A percentile compares a stretch with the other conserved stretches of the same genome.
Evolutionary conservation across 495 filamentous ascomycete species (phyloP).

Genomic region (Xanthoparmelia taractica): DNA sequence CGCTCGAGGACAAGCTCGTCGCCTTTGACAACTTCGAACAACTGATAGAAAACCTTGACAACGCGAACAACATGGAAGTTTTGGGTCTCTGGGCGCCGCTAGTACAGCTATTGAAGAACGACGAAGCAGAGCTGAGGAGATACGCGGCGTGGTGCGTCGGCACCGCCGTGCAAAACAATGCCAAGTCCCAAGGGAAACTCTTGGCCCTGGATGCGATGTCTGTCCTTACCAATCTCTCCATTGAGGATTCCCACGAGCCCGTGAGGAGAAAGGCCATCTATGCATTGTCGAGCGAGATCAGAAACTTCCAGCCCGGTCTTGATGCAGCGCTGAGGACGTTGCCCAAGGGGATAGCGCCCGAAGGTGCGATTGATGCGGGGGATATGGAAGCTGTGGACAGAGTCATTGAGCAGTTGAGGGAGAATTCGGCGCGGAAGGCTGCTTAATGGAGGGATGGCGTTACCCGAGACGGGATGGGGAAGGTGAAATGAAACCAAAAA

Average conservation of each 20-base stretch:
- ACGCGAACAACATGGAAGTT: conserved; percentile 81
- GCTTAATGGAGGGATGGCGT: background rate
- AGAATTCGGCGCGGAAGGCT: conserved; percentile 34
- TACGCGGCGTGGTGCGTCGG: conserved; percentile 90
- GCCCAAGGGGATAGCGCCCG: conserved; percentile 51
- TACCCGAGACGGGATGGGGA: background rate
- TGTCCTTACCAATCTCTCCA: conserved; percentile 57
- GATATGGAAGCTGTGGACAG: conserved; percentile 81
- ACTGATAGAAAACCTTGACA: conserved; percentile 84
- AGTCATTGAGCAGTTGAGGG: conserved; percentile 60
- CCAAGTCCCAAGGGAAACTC: conserved; percentile 69
- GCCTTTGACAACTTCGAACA: conserved; percentile 97
- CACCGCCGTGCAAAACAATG: conserved; percentile 94
- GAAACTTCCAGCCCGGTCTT: conserved; percentile 79
- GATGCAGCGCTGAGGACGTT: conserved; percentile 54
- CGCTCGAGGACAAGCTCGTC: conserved; percentile 67
- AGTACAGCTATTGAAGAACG: conserved; percentile 54
- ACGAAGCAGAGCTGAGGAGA: conserved; percentile 61
- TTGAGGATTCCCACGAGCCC: conserved; percentile 48
- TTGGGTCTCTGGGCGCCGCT: conserved; percentile 76
- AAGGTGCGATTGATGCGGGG: conserved; percentile 56
- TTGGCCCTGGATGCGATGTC: conserved; percentile 63
- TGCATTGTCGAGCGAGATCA: conserved; percentile 71
- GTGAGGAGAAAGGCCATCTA: conserved; percentile 83
- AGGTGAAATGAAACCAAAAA: background rate